Base-by-base conservation (phyloP, 495 filamentous ascomycete genomes). In the Chaetomium cochliodes region DNA sequence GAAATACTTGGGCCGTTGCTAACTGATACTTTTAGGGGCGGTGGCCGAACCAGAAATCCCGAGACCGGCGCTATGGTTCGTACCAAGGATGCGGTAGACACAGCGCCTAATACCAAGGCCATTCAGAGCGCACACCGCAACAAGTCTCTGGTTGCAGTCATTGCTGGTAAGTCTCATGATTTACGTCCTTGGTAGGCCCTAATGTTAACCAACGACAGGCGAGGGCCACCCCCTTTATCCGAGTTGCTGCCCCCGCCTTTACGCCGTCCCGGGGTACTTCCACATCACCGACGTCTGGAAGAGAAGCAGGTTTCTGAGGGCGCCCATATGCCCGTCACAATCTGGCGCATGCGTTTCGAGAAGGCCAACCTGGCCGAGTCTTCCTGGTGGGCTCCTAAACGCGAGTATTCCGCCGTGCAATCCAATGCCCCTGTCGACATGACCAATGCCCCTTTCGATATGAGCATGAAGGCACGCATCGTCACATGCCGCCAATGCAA, bases 201-300 rank as follows among this genome's bases (percentile, higher is more conserved):
- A 71, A 65, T 33, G 67, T 53, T 39, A 2, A 25, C 44, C 2
- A 0, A 5, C 11, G n/a, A 71, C 65, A 85, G 89, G 87, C 0
- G 69, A 81, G 39, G 70, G 75, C 5, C 86, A 90, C 65, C 73
- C 68, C 0, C 69, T 81, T 2, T 79, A 84, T n/a, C 79, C 80
- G 0, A 79, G 81, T 9, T 74, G 79, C 22, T 73, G 90, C 5
- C 85, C 86, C 0, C 81, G 91, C 69, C 78, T 81, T 0, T 96
- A 88, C 67, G 86, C 84, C 56, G 86, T 94, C 0, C 81, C 93
- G 52, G 90, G 75, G n/a, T 88, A 80, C 69, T 96, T 93, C 70
- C 84, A 87, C 33, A 75, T 91, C 20, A 90, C 88, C 0, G 76
- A 89, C 41, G 75, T 92, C 2, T 96, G 92, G 92, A 77, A 70